Percentiles rank a stretch among this genome's conserved stretches.
Evolutionary conservation across 768 basidiomycete genomes (phyloP).

Genomic region (Tulasnella sp.): DNA sequence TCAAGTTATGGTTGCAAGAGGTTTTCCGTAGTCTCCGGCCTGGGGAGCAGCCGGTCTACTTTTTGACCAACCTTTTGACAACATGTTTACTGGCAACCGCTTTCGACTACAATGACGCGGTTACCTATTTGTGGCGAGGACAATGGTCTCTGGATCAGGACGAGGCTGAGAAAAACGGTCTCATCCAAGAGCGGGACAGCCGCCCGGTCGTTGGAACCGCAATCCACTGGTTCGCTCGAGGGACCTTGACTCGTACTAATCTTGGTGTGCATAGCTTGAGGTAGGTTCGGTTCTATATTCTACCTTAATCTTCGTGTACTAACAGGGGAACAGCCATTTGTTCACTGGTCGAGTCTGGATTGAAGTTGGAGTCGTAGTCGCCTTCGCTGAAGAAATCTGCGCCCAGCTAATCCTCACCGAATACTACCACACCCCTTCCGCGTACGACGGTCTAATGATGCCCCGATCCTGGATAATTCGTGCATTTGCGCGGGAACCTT

Average conservation of each 20-base stretch:
- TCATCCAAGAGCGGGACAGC: background rate
- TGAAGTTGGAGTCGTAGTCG: background rate
- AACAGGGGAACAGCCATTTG: background rate
- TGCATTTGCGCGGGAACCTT: background rate
- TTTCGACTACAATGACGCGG: background rate
- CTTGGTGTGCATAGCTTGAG: background rate
- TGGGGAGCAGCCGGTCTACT: background rate
- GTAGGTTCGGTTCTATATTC: background rate
- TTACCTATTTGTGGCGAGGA: background rate
- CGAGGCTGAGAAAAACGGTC: background rate
- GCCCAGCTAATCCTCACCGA: background rate
- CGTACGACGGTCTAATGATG: background rate
- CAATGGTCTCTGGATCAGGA: background rate
- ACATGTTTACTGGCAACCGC: background rate
- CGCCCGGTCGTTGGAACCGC: background rate
- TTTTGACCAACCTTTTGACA: background rate
- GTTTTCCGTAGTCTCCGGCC: background rate
- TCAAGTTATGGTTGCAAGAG: conserved; percentile 1
- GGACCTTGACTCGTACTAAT: background rate
- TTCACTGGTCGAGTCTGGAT: background rate
- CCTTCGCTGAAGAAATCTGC: conserved; percentile 6
- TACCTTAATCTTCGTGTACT: background rate
- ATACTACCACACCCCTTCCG: background rate
- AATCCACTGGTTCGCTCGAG: background rate
- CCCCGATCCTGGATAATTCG: conserved; percentile 16